Evolutionary conservation across 495 filamentous ascomycete species (phyloP).

Genomic region (Parathielavia appendiculata): DNA sequence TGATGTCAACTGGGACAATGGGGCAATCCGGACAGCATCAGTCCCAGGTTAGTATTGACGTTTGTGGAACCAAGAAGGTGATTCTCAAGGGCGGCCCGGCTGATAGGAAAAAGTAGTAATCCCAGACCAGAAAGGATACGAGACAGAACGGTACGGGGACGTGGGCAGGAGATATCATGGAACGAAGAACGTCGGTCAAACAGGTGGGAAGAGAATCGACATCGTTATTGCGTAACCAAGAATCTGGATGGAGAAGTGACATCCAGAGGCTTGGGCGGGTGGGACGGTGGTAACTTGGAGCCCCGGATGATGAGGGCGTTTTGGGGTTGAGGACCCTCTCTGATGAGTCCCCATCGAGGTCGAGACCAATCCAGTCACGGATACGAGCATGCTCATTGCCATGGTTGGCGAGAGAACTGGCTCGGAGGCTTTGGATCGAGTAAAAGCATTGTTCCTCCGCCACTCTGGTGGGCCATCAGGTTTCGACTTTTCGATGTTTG

Average conservation of each 20-base stretch:
- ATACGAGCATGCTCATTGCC: no score
- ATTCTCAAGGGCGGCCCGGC: not conserved
- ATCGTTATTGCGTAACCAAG: conserved; percentile 4
- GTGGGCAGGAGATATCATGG: not conserved
- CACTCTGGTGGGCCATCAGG: conserved; percentile 13
- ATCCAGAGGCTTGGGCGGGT: conserved; percentile 4
- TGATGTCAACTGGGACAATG: no score
- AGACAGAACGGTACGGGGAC: no score
- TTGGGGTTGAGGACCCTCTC: not conserved
- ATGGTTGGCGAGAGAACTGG: no score
- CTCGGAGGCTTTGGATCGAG: not conserved
- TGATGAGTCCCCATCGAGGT: not conserved
- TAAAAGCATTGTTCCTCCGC: not conserved
- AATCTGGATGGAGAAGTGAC: conserved; percentile 7
- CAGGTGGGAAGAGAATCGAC: not conserved
- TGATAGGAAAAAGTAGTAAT: not conserved
- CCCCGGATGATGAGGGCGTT: conserved; percentile 6
- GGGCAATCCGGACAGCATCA: no score
- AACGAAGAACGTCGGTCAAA: not conserved
- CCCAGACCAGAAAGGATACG: not conserved
- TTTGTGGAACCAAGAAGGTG: not conserved
- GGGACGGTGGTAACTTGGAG: not conserved
- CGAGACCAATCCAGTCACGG: not conserved
- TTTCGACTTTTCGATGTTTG: conserved; percentile 10
- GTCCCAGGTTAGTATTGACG: not conserved